phyloP scores from a whole-genome alignment of 163 green algal genomes.

The Chlamydomonas reinhardtii region DNA sequence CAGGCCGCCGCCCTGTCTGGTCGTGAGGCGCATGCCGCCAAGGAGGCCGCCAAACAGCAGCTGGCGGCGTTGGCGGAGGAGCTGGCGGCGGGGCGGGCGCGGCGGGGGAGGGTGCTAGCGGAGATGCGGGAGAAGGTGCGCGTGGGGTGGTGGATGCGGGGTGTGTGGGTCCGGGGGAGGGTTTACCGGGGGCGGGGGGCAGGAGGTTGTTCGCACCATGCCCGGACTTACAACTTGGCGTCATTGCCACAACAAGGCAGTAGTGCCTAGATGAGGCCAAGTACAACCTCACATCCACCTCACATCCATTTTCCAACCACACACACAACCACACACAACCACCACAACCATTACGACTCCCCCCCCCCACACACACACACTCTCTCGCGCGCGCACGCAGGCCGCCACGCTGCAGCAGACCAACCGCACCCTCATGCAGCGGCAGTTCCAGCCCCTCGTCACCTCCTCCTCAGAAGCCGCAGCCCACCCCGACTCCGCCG shows the following conservation, averaged over 20 bases:
- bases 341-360: not conserved
- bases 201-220: too few species aligned
- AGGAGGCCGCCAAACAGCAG: constrained; percentile 23
- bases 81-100: constrained; percentile 32
- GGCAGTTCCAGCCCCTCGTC: constrained; percentile 35
- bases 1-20: not conserved
- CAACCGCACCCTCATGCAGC: constrained; percentile 50
- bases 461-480: not conserved
- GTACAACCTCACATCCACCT: too few species aligned
- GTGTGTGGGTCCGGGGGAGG: too few species aligned
- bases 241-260: too few species aligned
- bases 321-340: not conserved
- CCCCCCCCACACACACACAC: not conserved
- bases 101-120: constrained; percentile 46
- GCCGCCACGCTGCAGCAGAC: constrained; percentile 48
- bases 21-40: constrained; percentile 18
- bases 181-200: too few species aligned
- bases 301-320: too few species aligned
- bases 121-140: constrained; percentile 55
- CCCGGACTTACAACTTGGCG: too few species aligned
- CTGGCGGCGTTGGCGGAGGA: constrained; percentile 42
- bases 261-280: too few species aligned
- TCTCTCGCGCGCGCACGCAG: constrained; percentile 5
- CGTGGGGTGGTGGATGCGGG: not conserved
- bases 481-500: not conserved